phyloP scores from a whole-genome alignment of 1,284 basidiomycete genomes.

The Butyriboletus appendiculatus region DNA sequence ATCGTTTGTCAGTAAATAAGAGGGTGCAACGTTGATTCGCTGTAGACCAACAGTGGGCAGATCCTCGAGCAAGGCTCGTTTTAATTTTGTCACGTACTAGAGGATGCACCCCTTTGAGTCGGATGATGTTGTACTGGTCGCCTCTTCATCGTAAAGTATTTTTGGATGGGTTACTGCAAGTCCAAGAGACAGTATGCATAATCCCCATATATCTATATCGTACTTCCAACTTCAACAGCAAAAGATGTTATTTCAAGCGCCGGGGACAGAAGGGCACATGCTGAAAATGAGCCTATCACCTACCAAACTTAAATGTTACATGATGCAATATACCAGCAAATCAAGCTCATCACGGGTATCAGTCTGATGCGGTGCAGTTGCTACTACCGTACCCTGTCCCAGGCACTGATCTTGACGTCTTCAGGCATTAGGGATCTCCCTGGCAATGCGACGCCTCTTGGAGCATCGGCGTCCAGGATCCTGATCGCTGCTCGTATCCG shows the following conservation, averaged over 20 bases:
- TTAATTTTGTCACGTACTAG: background rate
- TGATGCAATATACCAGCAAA: background rate
- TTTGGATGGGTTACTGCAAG: background rate
- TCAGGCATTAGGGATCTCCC: background rate
- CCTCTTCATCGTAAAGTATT: background rate
- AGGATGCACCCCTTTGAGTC: background rate
- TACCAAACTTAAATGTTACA: background rate
- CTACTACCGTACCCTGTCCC: background rate
- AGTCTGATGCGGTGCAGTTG: background rate
- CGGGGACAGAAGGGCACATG: background rate
- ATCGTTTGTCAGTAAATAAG: background rate
- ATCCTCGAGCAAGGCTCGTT: too few species aligned
- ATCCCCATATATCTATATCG: background rate
- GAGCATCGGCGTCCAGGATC: background rate
- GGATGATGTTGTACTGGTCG: background rate
- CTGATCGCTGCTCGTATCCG: background rate
- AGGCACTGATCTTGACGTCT: background rate
- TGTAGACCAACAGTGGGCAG: too few species aligned
- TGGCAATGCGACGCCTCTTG: conserved; percentile 10
- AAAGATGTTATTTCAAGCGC: background rate
- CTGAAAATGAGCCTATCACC: background rate
- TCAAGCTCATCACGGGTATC: background rate
- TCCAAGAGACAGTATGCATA: too few species aligned
- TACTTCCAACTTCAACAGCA: background rate
- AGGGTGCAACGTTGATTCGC: background rate